Evolutionary conservation across 2,329 filamentous ascomycete genomes (phyloP).

Genomic region (Talaromyces verruculosus): DNA sequence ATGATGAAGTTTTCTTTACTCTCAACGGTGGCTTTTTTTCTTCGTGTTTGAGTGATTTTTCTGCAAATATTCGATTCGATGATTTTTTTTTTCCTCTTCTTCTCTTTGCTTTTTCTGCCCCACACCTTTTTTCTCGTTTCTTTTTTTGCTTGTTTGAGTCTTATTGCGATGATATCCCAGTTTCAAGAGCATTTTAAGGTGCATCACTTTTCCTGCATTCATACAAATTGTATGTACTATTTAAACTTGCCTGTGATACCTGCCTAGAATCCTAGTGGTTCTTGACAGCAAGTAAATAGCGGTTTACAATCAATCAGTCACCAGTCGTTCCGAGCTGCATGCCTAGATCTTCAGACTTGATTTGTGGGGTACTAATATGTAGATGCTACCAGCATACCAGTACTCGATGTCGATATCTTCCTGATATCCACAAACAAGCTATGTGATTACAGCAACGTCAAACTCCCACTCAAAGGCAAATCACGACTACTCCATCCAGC

Average conservation of each 20-base stretch:
- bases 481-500: slow-evolving; percentile 31
- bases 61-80: not conserved
- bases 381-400: not conserved
- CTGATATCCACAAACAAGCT: not conserved
- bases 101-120: not conserved
- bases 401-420: not conserved
- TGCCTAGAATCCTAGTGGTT: not conserved
- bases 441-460: slow-evolving; percentile 7
- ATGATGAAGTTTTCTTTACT: not conserved
- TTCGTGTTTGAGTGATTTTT: not conserved
- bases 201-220: not conserved
- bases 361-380: not conserved
- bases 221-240: slow-evolving; percentile 2
- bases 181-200: slow-evolving; percentile 13
- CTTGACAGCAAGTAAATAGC: not conserved
- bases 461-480: slow-evolving; percentile 25
- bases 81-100: not conserved
- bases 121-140: not conserved
- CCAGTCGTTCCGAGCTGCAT: not conserved
- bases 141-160: slow-evolving; percentile 5
- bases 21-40: not conserved
- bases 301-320: not conserved
- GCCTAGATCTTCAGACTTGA: not conserved
- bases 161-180: slow-evolving; percentile 22
- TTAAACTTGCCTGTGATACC: not conserved